Base-by-base conservation (phyloP, 2,329 filamentous ascomycete species). In the Aspergillus awamori region DNA sequence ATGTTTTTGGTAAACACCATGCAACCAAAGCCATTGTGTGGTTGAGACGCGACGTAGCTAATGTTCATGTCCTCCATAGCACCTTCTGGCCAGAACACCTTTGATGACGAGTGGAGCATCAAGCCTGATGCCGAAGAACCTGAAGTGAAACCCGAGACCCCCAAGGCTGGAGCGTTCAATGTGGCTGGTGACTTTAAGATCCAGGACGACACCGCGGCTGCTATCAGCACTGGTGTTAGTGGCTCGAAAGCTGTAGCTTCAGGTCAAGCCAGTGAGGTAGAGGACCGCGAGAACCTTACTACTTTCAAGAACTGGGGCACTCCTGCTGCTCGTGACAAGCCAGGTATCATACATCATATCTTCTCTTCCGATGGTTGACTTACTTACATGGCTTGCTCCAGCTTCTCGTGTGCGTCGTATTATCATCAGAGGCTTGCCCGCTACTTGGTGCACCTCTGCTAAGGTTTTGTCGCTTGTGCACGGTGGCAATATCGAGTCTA, bases 401-500 rank as follows among this genome's bases (percentile, higher is more conserved):
- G 70, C 70, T 39, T 60, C 68, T 47, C 66, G 65, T 33, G 63
- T 67, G 52, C 69, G 76, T 30, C 74, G 70, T 3, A 64, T 79
- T 24, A 64, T 77, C 8, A 69, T 80, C 53, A 71, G 66, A 17
- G 66, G 70, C n/a, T 69, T 80, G n/a, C 78, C 79, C 1, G 55
- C 65, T 3, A 63, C 62, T 41, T 73, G 73, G 58, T 65, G 68
- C 13, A 69, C 62, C 6, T 65, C 72, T 6, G 67, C 69, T 30
- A 73, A 77, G 48, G 65, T 79, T 10, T 65, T 79, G 15, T 74
- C 73, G 2, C 64, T 80, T 7, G 65, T 80, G 8, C 72, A 77
- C 47, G 77, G 77, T 13, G 79, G 78, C 8, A 59, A 67, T 10
- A 63, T 80, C 17, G 78, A 80, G 61, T 63, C 62, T 24, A 68